phyloP scores from a whole-genome alignment of 2,329 filamentous ascomycete species.

The Fusarium fracticaudum region DNA sequence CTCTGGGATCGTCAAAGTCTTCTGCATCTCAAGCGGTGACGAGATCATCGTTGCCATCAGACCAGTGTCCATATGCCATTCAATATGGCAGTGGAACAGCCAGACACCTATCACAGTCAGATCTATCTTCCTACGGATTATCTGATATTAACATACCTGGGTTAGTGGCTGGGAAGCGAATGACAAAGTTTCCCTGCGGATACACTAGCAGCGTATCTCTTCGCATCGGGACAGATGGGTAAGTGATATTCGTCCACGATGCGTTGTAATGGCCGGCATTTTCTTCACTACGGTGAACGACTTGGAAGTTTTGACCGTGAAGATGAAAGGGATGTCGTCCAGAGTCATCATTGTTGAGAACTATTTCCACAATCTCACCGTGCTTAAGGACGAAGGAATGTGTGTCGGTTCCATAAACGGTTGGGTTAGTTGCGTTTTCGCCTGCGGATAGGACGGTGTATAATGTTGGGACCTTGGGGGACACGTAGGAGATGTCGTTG shows the following conservation, averaged over 20 bases:
- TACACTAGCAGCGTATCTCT: background rate
- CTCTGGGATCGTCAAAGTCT: background rate
- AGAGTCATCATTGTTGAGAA: background rate
- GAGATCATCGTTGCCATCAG: background rate
- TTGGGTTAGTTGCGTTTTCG: background rate
- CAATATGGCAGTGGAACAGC: background rate
- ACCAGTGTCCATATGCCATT: background rate
- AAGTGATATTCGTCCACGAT: background rate
- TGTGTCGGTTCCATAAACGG: background rate
- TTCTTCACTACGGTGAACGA: background rate
- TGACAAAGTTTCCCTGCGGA: background rate
- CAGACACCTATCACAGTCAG: background rate
- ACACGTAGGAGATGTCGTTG: background rate
- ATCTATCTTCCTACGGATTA: rapidly evolving
- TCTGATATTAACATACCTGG: background rate
- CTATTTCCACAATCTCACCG: background rate
- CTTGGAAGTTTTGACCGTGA: background rate
- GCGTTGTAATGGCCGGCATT: background rate
- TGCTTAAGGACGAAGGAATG: background rate
- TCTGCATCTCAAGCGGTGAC: background rate
- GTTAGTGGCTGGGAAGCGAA: background rate
- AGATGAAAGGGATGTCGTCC: background rate
- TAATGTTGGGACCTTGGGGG: background rate
- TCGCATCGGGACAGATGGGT: background rate
- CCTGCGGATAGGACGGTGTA: background rate